Conservation (phyloP, 2,329 filamentous ascomycete genomes). For the Ambrosiella xylebori region DNA sequence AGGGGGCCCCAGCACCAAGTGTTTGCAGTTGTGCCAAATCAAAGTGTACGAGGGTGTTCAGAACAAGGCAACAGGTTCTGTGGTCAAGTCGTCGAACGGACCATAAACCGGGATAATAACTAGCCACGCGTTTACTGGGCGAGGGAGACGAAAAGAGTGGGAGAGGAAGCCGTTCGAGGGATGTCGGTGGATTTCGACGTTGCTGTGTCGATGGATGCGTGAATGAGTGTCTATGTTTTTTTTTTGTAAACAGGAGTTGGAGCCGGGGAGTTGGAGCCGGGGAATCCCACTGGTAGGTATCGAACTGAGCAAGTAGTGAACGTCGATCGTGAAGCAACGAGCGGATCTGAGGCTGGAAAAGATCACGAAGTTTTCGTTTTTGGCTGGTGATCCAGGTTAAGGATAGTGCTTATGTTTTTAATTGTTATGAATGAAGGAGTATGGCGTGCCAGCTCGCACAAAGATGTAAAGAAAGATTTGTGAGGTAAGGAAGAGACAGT, state of each 20-base stretch:
- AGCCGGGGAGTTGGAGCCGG: not conserved
- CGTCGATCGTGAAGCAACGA: not conserved
- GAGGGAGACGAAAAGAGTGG: not conserved
- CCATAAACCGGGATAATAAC: not conserved
- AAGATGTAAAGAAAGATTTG: too few relatives aligned
- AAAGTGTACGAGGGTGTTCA: not conserved
- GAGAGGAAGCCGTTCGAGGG: not conserved
- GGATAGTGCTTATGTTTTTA: too few relatives aligned
- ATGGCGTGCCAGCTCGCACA: too few relatives aligned
- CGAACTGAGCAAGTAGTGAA: not conserved
- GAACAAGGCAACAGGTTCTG: not conserved
- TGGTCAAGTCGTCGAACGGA: not conserved
- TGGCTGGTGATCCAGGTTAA: too few relatives aligned
- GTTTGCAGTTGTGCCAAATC: not conserved
- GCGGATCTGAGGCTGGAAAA: not conserved
- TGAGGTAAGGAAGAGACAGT: not conserved
- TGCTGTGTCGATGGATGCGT: not conserved
- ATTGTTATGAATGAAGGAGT: too few relatives aligned
- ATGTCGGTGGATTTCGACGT: not conserved
- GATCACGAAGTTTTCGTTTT: not conserved
- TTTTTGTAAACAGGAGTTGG: not conserved
- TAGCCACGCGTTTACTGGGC: not conserved
- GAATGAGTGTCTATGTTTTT: not conserved
- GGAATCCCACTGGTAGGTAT: not conserved
- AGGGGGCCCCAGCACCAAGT: not conserved